Base-by-base conservation (phyloP, 805 yeast genomes). In the Lachancea nothofagi region DNA sequence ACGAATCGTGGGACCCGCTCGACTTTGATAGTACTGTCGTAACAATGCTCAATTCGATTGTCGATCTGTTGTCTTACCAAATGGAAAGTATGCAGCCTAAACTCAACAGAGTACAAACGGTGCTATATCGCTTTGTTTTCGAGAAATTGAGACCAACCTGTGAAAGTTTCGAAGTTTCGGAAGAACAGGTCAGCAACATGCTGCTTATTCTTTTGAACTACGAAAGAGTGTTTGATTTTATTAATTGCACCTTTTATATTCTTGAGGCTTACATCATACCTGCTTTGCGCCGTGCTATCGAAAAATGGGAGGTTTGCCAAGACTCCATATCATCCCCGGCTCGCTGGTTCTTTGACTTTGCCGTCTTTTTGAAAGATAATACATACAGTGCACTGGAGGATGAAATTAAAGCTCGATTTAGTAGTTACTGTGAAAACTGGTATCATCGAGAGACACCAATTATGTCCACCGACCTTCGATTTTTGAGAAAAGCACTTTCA, bases 231-330 rank as follows among this genome's bases (percentile, higher is more conserved):
- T 25, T 57, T n/a, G 43, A 38, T 15, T 56, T 47, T 33, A 50
- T 52, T 13, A 42, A 38, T 21, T 44, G 50, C 33, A 42, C 35
- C 13, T 49, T 58, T 3, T 51, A 53, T 30, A 37, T 74, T 10
- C 33, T 62, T 3, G 40, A 50, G 5, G 51, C 49, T 2, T 53
- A 57, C 4, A 50, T 78, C 2, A 37, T 59, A 0, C 75, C 77
- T 0, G 64, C 60, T 24, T 51, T 78, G 3, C 28, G 49, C 0
- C 17, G 44, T 2, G 63, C 59, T 0, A 53, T 75, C 5, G 42
- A 53, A 3, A 44, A 47, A 1, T 73, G 78, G 78, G 46, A 57
- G 7, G 25, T 45, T 25, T 8, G 26, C 18, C 29, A 18, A 18
- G 29, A 32, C 5, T 10, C 13, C 7, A 2, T 13, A n/a, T 12